These are phyloP conservation scores for Clonostachys byssicola DNA, from an alignment of 2,329 filamentous ascomycete species.

Conservation along the genomic window DNA sequence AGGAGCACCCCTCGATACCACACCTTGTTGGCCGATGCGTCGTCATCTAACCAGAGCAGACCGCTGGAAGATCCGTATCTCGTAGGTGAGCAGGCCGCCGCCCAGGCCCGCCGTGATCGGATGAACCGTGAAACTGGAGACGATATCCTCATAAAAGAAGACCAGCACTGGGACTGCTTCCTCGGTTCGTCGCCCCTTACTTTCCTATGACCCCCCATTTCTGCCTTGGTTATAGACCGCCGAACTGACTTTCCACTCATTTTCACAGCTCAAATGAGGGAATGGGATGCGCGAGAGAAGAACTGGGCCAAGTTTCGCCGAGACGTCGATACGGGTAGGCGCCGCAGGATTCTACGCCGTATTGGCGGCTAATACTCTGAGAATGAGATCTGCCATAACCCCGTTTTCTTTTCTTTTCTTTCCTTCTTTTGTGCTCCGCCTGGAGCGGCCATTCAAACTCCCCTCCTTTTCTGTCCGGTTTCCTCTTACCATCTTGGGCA, in stretches of 20 bases:
- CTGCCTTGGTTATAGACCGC: too few relatives aligned
- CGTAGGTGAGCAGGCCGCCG: conserved; percentile 62
- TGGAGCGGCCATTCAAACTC: too few relatives aligned
- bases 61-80: conserved; percentile 61
- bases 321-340: conserved; percentile 23
- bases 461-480: too few relatives aligned
- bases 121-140: conserved; percentile 51
- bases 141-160: conserved; percentile 51
- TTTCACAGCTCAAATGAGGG: conserved; percentile 41
- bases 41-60: background rate
- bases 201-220: too few relatives aligned
- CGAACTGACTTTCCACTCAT: too few relatives aligned
- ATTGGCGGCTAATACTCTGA: conserved; percentile 20
- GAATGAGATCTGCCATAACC: background rate
- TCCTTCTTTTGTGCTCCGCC: too few relatives aligned
- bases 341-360: conserved; percentile 33
- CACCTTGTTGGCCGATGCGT: background rate
- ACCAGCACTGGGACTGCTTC: conserved; percentile 58
- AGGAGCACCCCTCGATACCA: background rate
- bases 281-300: conserved; percentile 44
- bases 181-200: conserved; percentile 36
- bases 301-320: conserved; percentile 38
- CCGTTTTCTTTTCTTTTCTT: background rate
- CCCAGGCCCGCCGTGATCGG: conserved; percentile 50
- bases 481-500: background rate